Percentiles rank a stretch among this genome's conserved stretches.
Evolutionary conservation across 345 rosid genomes (phyloP).

Genomic region (Linum trigynum): DNA sequence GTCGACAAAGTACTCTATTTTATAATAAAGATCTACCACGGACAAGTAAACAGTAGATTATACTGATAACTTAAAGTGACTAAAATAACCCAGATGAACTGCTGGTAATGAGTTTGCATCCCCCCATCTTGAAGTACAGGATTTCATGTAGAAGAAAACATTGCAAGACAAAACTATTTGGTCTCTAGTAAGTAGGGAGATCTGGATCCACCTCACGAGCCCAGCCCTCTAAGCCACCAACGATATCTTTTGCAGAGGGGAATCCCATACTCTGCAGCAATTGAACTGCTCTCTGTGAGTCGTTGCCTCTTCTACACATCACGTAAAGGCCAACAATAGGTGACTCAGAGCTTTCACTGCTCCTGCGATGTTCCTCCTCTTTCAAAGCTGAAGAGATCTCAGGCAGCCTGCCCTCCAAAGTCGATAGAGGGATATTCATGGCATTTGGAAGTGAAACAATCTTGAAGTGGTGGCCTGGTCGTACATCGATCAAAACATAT

Average conservation of each 20-base stretch:
- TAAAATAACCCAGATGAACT: too few relatives aligned
- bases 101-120: too few relatives aligned
- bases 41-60: too few relatives aligned
- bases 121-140: too few relatives aligned
- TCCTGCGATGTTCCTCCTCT: constrained; percentile 28
- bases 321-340: constrained; percentile 40
- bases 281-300: constrained; percentile 87
- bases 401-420: constrained; percentile 50
- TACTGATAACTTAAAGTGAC: too few relatives aligned
- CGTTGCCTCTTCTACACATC: constrained; percentile 83
- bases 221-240: constrained; percentile 86
- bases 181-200: constrained; percentile 57
- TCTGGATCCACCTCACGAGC: constrained; percentile 62
- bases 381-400: constrained; percentile 56
- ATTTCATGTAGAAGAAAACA: too few relatives aligned
- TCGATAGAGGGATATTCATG: constrained; percentile 57
- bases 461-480: constrained; percentile 78
- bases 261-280: constrained; percentile 52
- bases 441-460: constrained; percentile 78
- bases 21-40: too few relatives aligned
- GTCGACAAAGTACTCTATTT: too few relatives aligned
- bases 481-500: constrained; percentile 63
- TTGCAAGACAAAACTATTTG: background rate
- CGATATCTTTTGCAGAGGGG: constrained; percentile 53
- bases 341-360: constrained; percentile 12